Conservation (phyloP, 2,329 filamentous ascomycete species). For the Neodidymelliopsis sp. region DNA sequence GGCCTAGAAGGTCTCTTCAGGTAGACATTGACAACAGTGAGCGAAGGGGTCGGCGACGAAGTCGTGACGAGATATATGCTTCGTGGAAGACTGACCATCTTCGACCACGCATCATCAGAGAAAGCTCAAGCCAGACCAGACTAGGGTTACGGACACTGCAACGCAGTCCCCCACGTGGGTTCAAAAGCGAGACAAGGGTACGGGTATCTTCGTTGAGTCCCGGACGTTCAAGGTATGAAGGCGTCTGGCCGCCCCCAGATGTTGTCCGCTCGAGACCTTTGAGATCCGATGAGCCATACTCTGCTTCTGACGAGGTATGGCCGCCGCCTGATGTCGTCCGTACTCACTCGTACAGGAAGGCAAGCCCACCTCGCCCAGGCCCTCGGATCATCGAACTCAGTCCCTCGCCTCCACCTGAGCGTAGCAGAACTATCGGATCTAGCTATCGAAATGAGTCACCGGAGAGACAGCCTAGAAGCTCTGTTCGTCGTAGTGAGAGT, state of each 20-base stretch:
- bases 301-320: constrained; percentile 28
- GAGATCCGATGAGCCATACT: constrained; percentile 1
- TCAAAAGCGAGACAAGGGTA: constrained; percentile 19
- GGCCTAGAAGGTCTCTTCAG: constrained; percentile 29
- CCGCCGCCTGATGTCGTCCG: constrained; percentile 33
- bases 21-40: constrained; percentile 28
- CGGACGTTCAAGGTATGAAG: constrained; percentile 25
- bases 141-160: constrained; percentile 37
- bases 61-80: constrained; percentile 30
- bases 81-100: constrained; percentile 26
- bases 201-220: constrained; percentile 34
- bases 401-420: constrained; percentile 32
- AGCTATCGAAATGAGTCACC: constrained; percentile 26
- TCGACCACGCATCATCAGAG: constrained; percentile 24
- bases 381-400: constrained; percentile 35
- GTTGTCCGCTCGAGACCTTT: constrained; percentile 18
- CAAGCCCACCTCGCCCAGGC: constrained; percentile 15
- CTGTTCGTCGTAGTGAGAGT: constrained; percentile 21
- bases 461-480: constrained; percentile 21
- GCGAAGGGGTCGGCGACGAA: constrained; percentile 33
- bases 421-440: constrained; percentile 21
- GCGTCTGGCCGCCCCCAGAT: constrained; percentile 30
- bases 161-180: constrained; percentile 19
- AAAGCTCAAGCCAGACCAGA: constrained; percentile 28
- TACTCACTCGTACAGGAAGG: constrained; percentile 32